Percentiles rank a stretch among this genome's conserved stretches.
These are phyloP conservation scores for Aureobasidium subglaciale DNA, from an alignment of 2,329 filamentous ascomycete genomes.

Conservation along the genomic window DNA sequence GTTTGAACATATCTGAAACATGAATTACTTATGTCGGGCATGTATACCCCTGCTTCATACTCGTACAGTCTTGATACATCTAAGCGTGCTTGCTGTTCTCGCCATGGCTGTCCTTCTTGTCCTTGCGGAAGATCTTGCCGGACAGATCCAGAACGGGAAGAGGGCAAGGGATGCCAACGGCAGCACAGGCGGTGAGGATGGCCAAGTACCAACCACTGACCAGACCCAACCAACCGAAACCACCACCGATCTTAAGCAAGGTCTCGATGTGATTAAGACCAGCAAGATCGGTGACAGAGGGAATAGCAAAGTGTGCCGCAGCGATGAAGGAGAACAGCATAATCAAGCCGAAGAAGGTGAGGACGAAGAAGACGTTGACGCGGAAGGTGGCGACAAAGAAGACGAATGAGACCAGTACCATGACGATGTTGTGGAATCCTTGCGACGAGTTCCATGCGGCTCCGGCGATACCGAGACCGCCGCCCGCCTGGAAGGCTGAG, in stretches of 20 bases:
- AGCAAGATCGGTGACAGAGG: constrained; percentile 17
- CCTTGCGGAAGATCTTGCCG: constrained; percentile 19
- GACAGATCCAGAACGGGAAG: constrained; percentile 22
- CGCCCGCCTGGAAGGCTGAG: constrained; percentile 16
- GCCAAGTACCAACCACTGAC: constrained; percentile 25
- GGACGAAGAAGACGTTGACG: constrained; percentile 22
- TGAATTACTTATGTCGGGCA: neutral
- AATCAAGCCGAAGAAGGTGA: constrained; percentile 23
- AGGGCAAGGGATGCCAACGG: constrained; percentile 22
- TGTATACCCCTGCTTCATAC: neutral
- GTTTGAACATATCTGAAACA: neutral
- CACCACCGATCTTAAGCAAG: constrained; percentile 23
- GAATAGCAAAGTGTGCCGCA: constrained; percentile 22
- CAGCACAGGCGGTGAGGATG: constrained; percentile 21
- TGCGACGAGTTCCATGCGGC: constrained; percentile 22
- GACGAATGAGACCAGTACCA: constrained; percentile 24
- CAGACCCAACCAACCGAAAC: constrained; percentile 23
- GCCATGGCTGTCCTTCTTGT: neutral
- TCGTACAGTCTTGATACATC: no score
- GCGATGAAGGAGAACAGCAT: constrained; percentile 25
- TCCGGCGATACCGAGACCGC: constrained; percentile 18
- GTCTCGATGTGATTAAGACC: constrained; percentile 19
- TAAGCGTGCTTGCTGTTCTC: constrained; percentile 1
- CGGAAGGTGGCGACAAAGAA: constrained; percentile 23
- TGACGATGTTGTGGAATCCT: constrained; percentile 24